Base-by-base conservation (phyloP, 73 alveolate species). In the Uronychia setigera region DNA sequence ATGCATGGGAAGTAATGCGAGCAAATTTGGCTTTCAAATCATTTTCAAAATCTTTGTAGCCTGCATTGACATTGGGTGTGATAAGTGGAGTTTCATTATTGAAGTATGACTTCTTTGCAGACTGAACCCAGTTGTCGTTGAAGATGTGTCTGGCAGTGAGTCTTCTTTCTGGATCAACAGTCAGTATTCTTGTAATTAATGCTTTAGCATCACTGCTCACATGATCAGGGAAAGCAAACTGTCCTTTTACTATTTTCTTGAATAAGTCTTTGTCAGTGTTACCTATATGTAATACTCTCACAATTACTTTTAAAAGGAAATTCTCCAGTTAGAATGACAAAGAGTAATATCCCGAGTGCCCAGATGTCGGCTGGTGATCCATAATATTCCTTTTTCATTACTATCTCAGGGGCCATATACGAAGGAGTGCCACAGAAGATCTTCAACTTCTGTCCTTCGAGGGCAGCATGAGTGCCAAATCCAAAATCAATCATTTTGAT, bases 401-500 rank as follows among this genome's bases (percentile, higher is more conserved):
- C 95, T 0, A 90, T 90, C 46, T 90, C 95, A 0, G 95, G 95
- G 25, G 98, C 97, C 92, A 96, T 91, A 85, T 93, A 96, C 31
- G 96, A 90, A 0, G 99, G 99, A 11, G 99, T 96, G 28, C 99
- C 99, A 80, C 98, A 94, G 74, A 88, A 92, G 26, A 92, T 84
- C 58, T 88, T 88, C 0, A 84, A 78, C 78, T 88, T 88, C 88
- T 92, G 58, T 31, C 80, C 90, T 74, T 88, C 76, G 19, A 46
- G 67, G 13, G 90, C 91, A n/a, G 78, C 82, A 59, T 80, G 31
- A 9, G 93, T 94, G 84, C 96, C 86, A 77, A 96, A 90, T 0
- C 99, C 99, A 81, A 96, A 96, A 89, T 96, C 99, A 0, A 96
- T 96, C 27, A 96, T 59, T 79, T 95, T 94, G 29, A 96, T 91